Conservation (phyloP, 2,329 filamentous ascomycete genomes). For the Talaromyces sp. region DNA sequence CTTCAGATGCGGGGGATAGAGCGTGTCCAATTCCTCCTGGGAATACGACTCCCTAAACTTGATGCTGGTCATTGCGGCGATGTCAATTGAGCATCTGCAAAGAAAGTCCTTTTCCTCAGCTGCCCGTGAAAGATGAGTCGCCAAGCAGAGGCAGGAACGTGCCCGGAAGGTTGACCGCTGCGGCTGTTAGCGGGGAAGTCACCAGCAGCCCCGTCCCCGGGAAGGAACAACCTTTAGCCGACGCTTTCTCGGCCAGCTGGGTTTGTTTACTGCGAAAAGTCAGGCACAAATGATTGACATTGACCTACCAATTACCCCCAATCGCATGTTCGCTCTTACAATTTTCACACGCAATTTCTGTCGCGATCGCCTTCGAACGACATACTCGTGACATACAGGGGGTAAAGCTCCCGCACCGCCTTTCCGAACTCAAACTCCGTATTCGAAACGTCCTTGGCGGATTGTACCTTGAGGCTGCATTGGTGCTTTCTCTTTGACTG, state of each 20-base stretch:
- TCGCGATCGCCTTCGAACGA: neutral
- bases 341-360: neutral
- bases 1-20: slow-evolving; percentile 78
- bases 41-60: slow-evolving; percentile 73
- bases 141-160: neutral
- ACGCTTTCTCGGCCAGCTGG: neutral
- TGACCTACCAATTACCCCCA: neutral
- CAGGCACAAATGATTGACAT: neutral
- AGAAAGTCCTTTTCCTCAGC: neutral
- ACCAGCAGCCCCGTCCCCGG: neutral
- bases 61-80: slow-evolving; percentile 68
- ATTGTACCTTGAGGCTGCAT: neutral
- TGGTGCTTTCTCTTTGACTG: neutral
- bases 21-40: slow-evolving; percentile 69
- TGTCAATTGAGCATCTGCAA: neutral
- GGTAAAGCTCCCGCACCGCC: neutral
- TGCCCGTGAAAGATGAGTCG: neutral
- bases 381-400: neutral
- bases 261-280: slow-evolving; percentile 9
- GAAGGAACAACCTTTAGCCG: slow-evolving; percentile 4
- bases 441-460: neutral
- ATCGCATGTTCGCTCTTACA: neutral
- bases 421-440: neutral
- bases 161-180: neutral
- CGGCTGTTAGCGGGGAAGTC: neutral